These are phyloP conservation scores for Monosporascus ibericus DNA, from an alignment of 2,329 filamentous ascomycete species.

Conservation along the genomic window DNA sequence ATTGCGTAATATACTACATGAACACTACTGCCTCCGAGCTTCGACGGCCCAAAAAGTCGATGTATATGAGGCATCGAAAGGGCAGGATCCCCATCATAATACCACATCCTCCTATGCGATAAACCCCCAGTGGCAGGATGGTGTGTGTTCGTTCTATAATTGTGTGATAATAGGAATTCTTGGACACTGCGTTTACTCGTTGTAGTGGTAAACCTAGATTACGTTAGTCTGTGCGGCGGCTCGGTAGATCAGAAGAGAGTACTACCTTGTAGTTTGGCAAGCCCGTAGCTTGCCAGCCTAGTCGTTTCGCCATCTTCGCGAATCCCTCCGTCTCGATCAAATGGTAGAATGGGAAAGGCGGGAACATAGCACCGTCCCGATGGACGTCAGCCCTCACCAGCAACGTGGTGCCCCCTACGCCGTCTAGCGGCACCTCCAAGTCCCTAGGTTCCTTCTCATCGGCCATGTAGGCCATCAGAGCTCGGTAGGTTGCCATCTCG, in stretches of 20 bases:
- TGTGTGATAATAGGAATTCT: not conserved
- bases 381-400: constrained; percentile 96
- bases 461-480: constrained; percentile 81
- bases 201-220: constrained; percentile 77
- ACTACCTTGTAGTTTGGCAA: constrained; percentile 93
- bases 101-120: not conserved
- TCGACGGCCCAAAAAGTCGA: not conserved
- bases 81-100: not conserved
- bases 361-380: constrained; percentile 97
- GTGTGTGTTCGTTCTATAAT: not conserved
- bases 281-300: constrained; percentile 83
- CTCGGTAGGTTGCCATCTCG: constrained; percentile 87
- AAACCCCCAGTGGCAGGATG: not conserved
- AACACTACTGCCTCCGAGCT: not conserved
- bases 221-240: constrained; percentile 6
- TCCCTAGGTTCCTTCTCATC: constrained; percentile 44
- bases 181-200: constrained; percentile 53
- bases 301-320: constrained; percentile 86
- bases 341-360: constrained; percentile 91
- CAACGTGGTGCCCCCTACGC: constrained; percentile 86
- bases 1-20: not conserved
- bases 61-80: not conserved
- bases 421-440: constrained; percentile 72
- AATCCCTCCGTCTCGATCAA: constrained; percentile 98
- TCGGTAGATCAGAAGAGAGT: not conserved